Base-by-base conservation (phyloP, 2,329 filamentous ascomycete genomes). In the Mycocentrospora acerina region DNA sequence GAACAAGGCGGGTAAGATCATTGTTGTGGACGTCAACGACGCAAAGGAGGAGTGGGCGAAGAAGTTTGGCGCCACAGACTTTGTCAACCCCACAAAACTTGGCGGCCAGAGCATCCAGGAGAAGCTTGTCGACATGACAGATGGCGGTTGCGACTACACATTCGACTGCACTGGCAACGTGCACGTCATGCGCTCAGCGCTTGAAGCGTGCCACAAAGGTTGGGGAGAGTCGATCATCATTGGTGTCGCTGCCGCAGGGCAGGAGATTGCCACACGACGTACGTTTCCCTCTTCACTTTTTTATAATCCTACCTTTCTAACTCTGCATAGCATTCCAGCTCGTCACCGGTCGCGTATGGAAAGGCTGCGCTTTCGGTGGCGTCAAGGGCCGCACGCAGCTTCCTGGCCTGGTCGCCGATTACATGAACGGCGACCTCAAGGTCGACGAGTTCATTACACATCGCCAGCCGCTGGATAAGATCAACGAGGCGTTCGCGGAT, bases 361-460 rank as follows among this genome's bases (percentile, higher is more conserved):
- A 88, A 75, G 93, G 93, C 37, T 97, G 91, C 67, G 93, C 93
- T 13, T 98, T 98, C 63, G 93, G 93, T 56, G 93, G 93, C 59
- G 90, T 98, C 79, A 98, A 97, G 79, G 93, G 93, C 57, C 90
- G 93, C 64, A 85, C 87, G 24, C 93, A 98, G 75, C 82, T 98
- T 52, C 86, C 87, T 32, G 83, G 79, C 42, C 83, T 98, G 27
- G 90, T 98, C 16, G 75, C 82, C 54, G 91, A 97, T 71, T 98
- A 98, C 74, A 78, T 94, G 69, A 79, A 80, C 36, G 90, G 90
- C 58, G 81, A 86, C 65, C 84, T 98, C 66, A 97, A 96, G 83
- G 93, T 97, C 30, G 91, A 97, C 67, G 93, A 98, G 76, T 97
- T 97, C 77, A 97, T 98, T 74, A 98, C 93, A 22, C 93, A 98